Evolutionary conservation across 2,329 filamentous ascomycete species (phyloP), one percentile per base, ranked within the genome.

Genomic region (Xylaria multiplex): DNA sequence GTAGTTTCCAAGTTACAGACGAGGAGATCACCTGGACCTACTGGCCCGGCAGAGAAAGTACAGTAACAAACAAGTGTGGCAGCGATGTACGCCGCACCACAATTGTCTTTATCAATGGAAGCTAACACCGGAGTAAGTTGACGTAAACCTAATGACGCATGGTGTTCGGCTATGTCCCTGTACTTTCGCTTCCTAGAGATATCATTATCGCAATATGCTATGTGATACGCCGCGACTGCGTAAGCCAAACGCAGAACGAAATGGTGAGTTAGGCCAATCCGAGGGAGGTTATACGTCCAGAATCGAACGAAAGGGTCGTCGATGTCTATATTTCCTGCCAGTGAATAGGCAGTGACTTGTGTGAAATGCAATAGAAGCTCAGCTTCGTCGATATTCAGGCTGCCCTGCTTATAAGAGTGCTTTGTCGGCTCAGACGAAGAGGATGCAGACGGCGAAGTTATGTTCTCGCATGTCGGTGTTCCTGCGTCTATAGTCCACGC

Each of bases 221-320:
- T 42, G 13, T 59, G 55, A 55, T 64, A 50, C 3, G 55, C 56
- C 11, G 61, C 55, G 6, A 64, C 16, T 6, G 55, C 56, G 22
- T 64, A 64, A 35, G 50, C 49, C n/a, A 64, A 14, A n/a, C 14
- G 49, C 37, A 59, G 24, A n/a, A 64, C 62, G 43, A 54, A 64
- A 9, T 49, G 62, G 22, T 59, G 43, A 2, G 42, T 22, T 13
- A 64, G 43, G 2, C 62, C 56, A 40, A 63, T 63, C 19, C 49
- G 62, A 8, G 62, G 54, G 9, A 64, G 48, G 11, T 59, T 59
- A 11, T 53, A 59, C 8, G 61, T 48, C 61, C 61, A 59, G 19
- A 59, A 64, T 24, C 42, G 48, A n/a, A 27, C 13, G 46, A 64
- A 42, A 13, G 19, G 48, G 48, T 49, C 7, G n/a, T 22, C n/a